Conservation (phyloP, 768 basidiomycete genomes). For the Megacollybia marginata region DNA sequence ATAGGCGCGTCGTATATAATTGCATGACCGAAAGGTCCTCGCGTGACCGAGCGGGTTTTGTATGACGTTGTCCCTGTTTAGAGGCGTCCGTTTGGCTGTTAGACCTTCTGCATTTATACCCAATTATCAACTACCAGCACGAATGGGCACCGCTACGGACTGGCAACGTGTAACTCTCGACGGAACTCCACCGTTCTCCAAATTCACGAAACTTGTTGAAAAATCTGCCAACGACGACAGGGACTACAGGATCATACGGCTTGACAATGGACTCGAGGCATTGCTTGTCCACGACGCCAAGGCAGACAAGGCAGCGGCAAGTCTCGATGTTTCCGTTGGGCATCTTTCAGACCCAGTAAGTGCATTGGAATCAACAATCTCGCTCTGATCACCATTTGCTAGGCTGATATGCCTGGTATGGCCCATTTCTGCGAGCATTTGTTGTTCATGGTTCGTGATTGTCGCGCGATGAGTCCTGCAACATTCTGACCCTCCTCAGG, state of each 20-base stretch:
- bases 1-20: neutral
- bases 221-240: slow-evolving; percentile 75
- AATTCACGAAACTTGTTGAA: slow-evolving; percentile 55
- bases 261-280: slow-evolving; percentile 88
- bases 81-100: too few relatives aligned
- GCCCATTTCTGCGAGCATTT: slow-evolving; percentile 97
- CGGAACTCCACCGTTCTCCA: slow-evolving; percentile 35
- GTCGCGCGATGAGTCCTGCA: neutral
- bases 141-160: slow-evolving; percentile 16
- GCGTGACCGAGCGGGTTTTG: too few relatives aligned
- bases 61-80: too few relatives aligned
- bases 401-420: slow-evolving; percentile 87
- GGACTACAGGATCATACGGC: slow-evolving; percentile 70
- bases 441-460: slow-evolving; percentile 76
- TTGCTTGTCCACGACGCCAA: slow-evolving; percentile 76
- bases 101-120: neutral
- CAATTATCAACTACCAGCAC: neutral
- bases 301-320: slow-evolving; percentile 92
- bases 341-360: slow-evolving; percentile 89
- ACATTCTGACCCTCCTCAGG: slow-evolving; percentile 31
- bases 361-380: slow-evolving; percentile 5
- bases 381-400: neutral
- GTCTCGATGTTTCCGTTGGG: slow-evolving; percentile 90
- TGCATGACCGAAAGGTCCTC: too few relatives aligned
- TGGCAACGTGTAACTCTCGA: slow-evolving; percentile 27